These are phyloP conservation scores for Metschnikowia hibisci DNA, from an alignment of 805 yeast species.

Conservation along the genomic window DNA sequence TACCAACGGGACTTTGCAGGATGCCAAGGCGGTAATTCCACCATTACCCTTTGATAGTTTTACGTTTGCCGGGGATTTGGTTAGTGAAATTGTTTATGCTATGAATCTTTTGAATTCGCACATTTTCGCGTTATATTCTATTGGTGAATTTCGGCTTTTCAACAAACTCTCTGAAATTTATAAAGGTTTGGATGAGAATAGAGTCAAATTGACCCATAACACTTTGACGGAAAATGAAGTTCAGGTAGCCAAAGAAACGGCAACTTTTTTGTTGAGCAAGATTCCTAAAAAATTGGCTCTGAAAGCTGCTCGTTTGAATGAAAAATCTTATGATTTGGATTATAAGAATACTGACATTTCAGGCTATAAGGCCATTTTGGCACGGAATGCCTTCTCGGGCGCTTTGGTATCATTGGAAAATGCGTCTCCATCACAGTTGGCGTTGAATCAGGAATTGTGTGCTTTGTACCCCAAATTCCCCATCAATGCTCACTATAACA, in stretches of 20 bases:
- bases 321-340: constrained; percentile 38
- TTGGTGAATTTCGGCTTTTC: constrained; percentile 64
- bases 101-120: constrained; percentile 57
- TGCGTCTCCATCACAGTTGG: constrained; percentile 54
- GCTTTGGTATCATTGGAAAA: constrained; percentile 43
- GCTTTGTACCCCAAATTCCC: constrained; percentile 77
- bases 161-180: constrained; percentile 52
- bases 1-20: constrained; percentile 15
- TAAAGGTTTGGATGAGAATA: constrained; percentile 53
- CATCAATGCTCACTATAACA: constrained; percentile 31
- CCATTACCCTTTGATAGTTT: constrained; percentile 50
- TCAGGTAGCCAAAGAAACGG: constrained; percentile 44
- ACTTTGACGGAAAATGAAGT: constrained; percentile 55
- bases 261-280: constrained; percentile 51
- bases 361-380: constrained; percentile 64
- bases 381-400: constrained; percentile 61
- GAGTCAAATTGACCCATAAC: constrained; percentile 49
- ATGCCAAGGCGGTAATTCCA: constrained; percentile 32
- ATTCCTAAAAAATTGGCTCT: constrained; percentile 57
- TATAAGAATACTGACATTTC: constrained; percentile 46
- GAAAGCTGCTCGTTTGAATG: constrained; percentile 36
- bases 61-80: constrained; percentile 39
- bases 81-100: constrained; percentile 56
- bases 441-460: constrained; percentile 63
- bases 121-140: constrained; percentile 65